phyloP scores from a whole-genome alignment of 2,329 filamentous ascomycete species.

The Monosporascus sp. region DNA sequence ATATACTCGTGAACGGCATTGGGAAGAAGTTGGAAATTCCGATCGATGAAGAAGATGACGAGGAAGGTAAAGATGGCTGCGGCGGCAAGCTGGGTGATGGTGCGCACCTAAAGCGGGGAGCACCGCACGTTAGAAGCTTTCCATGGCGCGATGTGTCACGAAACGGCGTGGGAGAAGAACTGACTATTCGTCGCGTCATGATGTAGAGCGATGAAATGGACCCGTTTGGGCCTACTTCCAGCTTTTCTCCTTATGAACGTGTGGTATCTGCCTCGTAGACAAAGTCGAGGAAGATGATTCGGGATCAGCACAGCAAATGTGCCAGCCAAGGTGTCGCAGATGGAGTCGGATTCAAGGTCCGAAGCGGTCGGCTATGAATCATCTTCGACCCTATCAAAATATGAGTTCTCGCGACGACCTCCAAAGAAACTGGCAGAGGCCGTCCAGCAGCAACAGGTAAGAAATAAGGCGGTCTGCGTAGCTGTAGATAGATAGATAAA shows the following conservation, averaged over 20 bases:
- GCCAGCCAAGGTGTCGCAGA: constrained; percentile 10
- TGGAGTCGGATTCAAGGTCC: not conserved
- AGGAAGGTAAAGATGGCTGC: constrained; percentile 63
- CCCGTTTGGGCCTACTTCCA: too few species aligned
- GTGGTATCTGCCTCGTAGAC: constrained; percentile 3
- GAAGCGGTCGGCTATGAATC: constrained; percentile 19
- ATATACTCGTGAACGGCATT: constrained; percentile 81
- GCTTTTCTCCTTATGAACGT: too few species aligned
- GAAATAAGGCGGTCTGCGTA: not conserved
- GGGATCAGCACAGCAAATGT: constrained; percentile 16
- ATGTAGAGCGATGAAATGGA: constrained; percentile 7
- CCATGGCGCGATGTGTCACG: not conserved
- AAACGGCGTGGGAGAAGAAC: constrained; percentile 3
- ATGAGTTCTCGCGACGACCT: not conserved
- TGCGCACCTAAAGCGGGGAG: constrained; percentile 46
- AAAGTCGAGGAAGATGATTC: constrained; percentile 11
- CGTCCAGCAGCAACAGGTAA: not conserved
- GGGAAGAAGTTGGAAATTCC: constrained; percentile 81
- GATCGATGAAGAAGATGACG: constrained; percentile 77
- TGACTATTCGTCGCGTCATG: constrained; percentile 31
- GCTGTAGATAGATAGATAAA: not conserved
- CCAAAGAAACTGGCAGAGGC: not conserved
- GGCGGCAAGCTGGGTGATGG: constrained; percentile 68
- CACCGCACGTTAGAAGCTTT: constrained; percentile 2
- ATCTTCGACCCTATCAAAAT: constrained; percentile 17